phyloP scores from a whole-genome alignment of 352 stramenopile species.

The Phytopythium montanum region DNA sequence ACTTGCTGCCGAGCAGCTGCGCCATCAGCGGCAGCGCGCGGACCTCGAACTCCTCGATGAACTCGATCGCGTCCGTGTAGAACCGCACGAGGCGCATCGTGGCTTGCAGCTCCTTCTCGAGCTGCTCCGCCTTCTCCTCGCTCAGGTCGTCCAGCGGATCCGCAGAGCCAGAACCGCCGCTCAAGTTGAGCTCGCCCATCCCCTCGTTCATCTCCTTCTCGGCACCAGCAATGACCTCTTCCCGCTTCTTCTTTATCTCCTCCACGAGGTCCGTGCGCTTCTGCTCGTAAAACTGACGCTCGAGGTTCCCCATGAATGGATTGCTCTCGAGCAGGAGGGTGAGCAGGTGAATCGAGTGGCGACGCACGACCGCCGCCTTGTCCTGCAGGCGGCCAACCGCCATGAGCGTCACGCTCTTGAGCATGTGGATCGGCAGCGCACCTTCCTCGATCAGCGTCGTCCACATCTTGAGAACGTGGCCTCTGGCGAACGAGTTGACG shows the following conservation, averaged over 20 bases:
- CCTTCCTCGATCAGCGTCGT: slow-evolving; percentile 79
- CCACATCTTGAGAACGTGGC: slow-evolving; percentile 91
- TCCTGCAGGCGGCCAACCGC: slow-evolving; percentile 89
- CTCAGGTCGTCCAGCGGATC: slow-evolving; percentile 11
- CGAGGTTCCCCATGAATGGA: slow-evolving; percentile 91
- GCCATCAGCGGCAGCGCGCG: slow-evolving; percentile 71
- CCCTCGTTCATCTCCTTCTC: slow-evolving; percentile 70
- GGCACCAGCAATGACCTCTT: slow-evolving; percentile 80
- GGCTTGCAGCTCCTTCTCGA: slow-evolving; percentile 69
- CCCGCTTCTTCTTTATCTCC: slow-evolving; percentile 50
- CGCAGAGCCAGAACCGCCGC: slow-evolving; percentile 6
- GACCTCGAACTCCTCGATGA: slow-evolving; percentile 91
- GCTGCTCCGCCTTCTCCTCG: slow-evolving; percentile 34
- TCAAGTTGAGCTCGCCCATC: slow-evolving; percentile 28
- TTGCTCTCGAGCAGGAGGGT: slow-evolving; percentile 93
- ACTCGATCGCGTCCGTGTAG: slow-evolving; percentile 88
- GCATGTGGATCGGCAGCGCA: slow-evolving; percentile 83
- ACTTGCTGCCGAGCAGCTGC: slow-evolving; percentile 88
- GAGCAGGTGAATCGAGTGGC: slow-evolving; percentile 85
- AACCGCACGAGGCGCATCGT: slow-evolving; percentile 89
- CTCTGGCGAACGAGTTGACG: slow-evolving; percentile 91
- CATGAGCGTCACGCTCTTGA: slow-evolving; percentile 80
- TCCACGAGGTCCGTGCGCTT: slow-evolving; percentile 79
- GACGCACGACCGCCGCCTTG: slow-evolving; percentile 91
- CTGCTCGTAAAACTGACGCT: slow-evolving; percentile 72